phyloP scores from a whole-genome alignment of 2,329 filamentous ascomycete species.

The Neoscytalidium dimidiatum region DNA sequence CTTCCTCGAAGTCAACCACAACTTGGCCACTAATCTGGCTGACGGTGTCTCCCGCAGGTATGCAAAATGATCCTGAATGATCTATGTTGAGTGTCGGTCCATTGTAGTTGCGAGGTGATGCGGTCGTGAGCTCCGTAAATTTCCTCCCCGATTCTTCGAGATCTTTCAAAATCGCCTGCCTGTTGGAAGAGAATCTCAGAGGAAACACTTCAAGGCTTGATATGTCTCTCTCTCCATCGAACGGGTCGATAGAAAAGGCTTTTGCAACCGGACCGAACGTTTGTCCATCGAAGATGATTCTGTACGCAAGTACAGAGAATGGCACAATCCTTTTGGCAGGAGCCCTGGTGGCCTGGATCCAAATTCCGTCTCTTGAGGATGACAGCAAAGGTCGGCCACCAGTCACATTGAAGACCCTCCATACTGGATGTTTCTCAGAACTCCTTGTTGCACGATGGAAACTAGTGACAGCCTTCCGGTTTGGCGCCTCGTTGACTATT shows the following conservation, averaged over 20 bases:
- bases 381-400: neutral
- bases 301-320: neutral
- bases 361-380: neutral
- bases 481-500: neutral
- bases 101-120: neutral
- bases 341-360: neutral
- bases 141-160: neutral
- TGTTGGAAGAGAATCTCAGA: conserved; percentile 19
- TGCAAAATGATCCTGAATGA: neutral
- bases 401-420: neutral
- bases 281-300: neutral
- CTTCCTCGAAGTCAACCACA: conserved; percentile 29
- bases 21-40: conserved; percentile 29
- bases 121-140: neutral
- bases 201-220: conserved; percentile 21
- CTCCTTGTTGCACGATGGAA: neutral
- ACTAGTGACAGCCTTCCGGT: neutral
- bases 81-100: neutral
- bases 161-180: neutral
- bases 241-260: conserved; percentile 1
- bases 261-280: neutral
- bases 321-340: too few relatives aligned
- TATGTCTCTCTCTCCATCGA: conserved; percentile 21
- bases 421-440: neutral
- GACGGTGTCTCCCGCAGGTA: neutral